phyloP scores from a whole-genome alignment of 2,329 filamentous ascomycete genomes.

The Coniochaeta sp. region DNA sequence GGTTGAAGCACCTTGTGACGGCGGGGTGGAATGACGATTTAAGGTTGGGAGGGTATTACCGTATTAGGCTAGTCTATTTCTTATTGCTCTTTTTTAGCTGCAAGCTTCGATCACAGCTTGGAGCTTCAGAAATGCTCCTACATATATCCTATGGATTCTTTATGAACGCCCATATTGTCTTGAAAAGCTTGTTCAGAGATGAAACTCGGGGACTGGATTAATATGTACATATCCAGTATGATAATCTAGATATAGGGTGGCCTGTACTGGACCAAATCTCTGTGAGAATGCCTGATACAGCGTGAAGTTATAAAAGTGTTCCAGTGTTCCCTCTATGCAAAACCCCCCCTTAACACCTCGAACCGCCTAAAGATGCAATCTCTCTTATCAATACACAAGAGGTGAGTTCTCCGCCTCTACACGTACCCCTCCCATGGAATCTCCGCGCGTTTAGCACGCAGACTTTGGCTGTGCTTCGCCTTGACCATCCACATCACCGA shows the following conservation, averaged over 20 bases:
- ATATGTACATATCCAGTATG: neutral
- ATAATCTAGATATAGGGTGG: neutral
- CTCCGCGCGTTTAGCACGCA: slow-evolving; percentile 4
- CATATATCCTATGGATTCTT: no score
- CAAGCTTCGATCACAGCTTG: neutral
- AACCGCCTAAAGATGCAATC: neutral
- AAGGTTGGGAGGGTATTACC: neutral
- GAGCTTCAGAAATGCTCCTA: no score
- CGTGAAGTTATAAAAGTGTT: neutral
- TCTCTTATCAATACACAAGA: neutral
- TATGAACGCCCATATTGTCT: no score
- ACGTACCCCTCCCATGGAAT: neutral
- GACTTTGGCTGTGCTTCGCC: slow-evolving; percentile 46
- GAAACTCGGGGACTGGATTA: neutral
- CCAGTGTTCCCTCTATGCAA: neutral
- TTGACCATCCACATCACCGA: slow-evolving; percentile 67
- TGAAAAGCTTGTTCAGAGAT: neutral
- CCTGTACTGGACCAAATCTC: neutral
- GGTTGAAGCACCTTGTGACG: neutral
- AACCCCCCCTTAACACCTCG: neutral
- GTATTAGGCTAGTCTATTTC: neutral
- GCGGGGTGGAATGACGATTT: neutral
- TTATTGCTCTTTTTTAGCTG: neutral
- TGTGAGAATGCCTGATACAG: neutral
- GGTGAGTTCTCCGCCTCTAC: slow-evolving; percentile 1